phyloP scores from a whole-genome alignment of 2,329 filamentous ascomycete species.

The Colletotrichum salicis region DNA sequence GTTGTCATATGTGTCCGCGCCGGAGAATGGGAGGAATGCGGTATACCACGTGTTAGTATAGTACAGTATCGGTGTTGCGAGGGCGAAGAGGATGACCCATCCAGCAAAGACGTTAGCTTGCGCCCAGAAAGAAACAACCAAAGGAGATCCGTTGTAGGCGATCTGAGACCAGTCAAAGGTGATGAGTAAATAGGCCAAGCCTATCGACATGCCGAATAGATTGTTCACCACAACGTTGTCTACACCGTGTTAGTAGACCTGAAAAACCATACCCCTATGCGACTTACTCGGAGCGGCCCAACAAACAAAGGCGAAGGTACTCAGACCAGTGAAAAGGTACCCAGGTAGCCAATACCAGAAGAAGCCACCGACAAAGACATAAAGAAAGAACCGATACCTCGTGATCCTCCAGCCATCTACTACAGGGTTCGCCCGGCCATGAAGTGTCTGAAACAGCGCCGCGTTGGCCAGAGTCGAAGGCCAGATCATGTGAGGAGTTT shows the following conservation, averaged over 20 bases:
- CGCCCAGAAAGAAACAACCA: conserved; percentile 65
- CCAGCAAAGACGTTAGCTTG: conserved; percentile 72
- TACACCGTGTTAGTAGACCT: not conserved
- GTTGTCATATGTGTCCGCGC: conserved; percentile 62
- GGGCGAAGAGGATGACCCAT: conserved; percentile 66
- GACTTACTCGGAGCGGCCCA: conserved; percentile 53
- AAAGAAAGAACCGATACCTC: conserved; percentile 50
- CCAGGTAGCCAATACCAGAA: conserved; percentile 60
- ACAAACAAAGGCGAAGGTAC: conserved; percentile 56
- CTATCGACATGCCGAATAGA: conserved; percentile 61
- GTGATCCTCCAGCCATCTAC: conserved; percentile 49
- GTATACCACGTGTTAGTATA: conserved; percentile 69
- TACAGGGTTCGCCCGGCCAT: conserved; percentile 49
- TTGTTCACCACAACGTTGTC: conserved; percentile 76
- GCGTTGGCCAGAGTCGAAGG: conserved; percentile 56
- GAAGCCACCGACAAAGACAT: conserved; percentile 53
- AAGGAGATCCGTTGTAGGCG: conserved; percentile 45
- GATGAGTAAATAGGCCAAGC: conserved; percentile 43
- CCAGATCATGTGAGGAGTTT: conserved; percentile 58
- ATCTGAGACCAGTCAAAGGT: conserved; percentile 46
- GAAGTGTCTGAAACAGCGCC: conserved; percentile 53
- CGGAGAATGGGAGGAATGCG: conserved; percentile 64
- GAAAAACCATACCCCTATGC: conserved; percentile 36
- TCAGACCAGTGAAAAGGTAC: conserved; percentile 55
- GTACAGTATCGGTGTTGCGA: conserved; percentile 67